Evolutionary conservation across 208 protist species (phyloP).

Genomic region (Acanthamoeba quina): DNA sequence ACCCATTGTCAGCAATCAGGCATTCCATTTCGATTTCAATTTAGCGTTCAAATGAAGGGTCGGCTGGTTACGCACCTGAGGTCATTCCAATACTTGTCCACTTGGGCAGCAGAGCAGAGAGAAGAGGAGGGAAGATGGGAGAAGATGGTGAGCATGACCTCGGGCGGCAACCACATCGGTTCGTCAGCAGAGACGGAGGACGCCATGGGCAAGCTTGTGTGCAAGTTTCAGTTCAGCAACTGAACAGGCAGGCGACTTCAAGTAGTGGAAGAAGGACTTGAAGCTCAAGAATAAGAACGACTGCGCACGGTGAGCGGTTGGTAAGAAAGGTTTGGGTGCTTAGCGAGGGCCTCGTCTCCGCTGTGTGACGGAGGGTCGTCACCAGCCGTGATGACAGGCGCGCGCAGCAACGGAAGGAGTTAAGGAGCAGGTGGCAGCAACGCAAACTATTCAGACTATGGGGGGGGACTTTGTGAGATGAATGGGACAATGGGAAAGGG

Average conservation of each 20-base stretch:
- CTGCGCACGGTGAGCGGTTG: too few species aligned
- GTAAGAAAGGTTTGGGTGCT: too few species aligned
- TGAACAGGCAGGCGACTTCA: background rate
- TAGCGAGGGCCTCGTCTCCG: too few species aligned
- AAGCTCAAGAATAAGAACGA: too few species aligned
- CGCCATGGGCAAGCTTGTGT: background rate
- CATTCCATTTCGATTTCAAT: too few species aligned
- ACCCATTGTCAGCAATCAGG: too few species aligned
- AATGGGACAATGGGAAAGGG: too few species aligned
- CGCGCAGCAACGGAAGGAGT: background rate
- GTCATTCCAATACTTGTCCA: slow-evolving; percentile 60
- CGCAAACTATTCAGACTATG: too few species aligned
- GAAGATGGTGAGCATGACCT: slow-evolving; percentile 49
- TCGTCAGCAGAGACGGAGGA: background rate
- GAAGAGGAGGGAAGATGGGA: background rate
- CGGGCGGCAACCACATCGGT: slow-evolving; percentile 14
- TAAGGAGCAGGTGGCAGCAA: background rate
- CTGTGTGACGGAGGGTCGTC: background rate
- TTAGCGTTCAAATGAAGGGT: background rate
- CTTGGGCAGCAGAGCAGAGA: background rate
- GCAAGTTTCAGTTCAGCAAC: background rate
- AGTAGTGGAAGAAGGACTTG: background rate
- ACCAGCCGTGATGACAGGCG: background rate
- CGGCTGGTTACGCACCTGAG: background rate
- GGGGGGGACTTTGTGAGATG: background rate